phyloP scores from a whole-genome alignment of 305 asterid species.

The Ilex paraguariensis region DNA sequence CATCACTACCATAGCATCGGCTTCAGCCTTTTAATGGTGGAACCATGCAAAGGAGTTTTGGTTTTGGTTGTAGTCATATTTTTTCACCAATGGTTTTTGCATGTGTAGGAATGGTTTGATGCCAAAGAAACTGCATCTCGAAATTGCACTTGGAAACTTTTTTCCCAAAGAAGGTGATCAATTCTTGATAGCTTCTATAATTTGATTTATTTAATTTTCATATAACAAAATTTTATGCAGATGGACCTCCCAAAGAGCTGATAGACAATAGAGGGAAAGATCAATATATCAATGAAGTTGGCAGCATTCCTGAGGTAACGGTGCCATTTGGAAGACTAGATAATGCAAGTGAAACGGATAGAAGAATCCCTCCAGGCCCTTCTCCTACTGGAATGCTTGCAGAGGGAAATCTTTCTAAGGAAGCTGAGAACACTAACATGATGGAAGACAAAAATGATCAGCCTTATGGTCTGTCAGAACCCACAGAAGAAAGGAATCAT shows the following conservation, averaged over 20 bases:
- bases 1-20: conserved; percentile 14
- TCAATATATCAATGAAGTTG: conserved; percentile 49
- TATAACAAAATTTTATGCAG: conserved; percentile 42
- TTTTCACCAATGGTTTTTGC: conserved; percentile 11
- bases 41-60: conserved; percentile 10
- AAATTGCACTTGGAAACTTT: conserved; percentile 90
- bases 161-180: conserved; percentile 72
- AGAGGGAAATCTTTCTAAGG: conserved; percentile 38
- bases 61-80: conserved; percentile 12
- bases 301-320: conserved; percentile 39
- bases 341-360: conserved; percentile 34
- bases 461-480: conserved; percentile 39
- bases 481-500: conserved; percentile 50
- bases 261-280: conserved; percentile 80
- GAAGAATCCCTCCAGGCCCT: conserved; percentile 21
- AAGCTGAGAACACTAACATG: conserved; percentile 41
- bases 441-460: conserved; percentile 47
- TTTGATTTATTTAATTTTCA: conserved; percentile 10
- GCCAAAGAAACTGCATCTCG: conserved; percentile 98
- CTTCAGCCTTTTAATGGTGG: conserved; percentile 9
- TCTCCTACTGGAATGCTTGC: conserved; percentile 20
- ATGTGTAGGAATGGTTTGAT: conserved; percentile 74
- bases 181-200: conserved; percentile 17
- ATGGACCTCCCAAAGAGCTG: conserved; percentile 65
- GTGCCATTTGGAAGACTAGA: conserved; percentile 54